Conservation (phyloP, 352 stramenopile species). For the Phytophthora pinifolia region DNA sequence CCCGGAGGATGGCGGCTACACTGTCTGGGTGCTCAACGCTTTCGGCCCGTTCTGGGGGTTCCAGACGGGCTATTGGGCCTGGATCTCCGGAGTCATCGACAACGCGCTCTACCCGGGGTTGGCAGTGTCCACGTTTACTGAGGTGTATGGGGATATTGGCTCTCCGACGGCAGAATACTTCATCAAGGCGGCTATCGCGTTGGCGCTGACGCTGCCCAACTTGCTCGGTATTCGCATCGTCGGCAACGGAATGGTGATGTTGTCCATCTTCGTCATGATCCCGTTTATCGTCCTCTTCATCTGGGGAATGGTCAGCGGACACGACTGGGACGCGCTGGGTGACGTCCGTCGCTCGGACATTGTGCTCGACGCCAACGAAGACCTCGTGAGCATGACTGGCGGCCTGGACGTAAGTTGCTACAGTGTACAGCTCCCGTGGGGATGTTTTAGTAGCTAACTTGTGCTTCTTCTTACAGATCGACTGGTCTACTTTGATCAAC, state of each 20-base stretch:
- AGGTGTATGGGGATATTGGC: slow-evolving; percentile 42
- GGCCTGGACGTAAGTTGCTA: slow-evolving; percentile 20
- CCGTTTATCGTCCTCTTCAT: slow-evolving; percentile 87
- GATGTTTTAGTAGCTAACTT: slow-evolving; percentile 3
- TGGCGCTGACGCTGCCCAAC: slow-evolving; percentile 46
- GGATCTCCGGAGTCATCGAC: slow-evolving; percentile 90
- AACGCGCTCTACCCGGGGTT: slow-evolving; percentile 94
- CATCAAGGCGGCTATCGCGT: slow-evolving; percentile 46
- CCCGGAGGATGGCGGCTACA: slow-evolving; percentile 83
- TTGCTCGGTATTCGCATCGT: slow-evolving; percentile 80
- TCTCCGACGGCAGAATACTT: slow-evolving; percentile 39
- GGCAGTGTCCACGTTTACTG: slow-evolving; percentile 45
- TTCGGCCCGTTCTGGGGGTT: slow-evolving; percentile 90
- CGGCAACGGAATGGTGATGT: slow-evolving; percentile 67
- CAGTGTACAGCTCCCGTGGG: background rate
- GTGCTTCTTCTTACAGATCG: slow-evolving; percentile 9
- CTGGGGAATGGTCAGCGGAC: slow-evolving; percentile 33
- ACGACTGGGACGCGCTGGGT: slow-evolving; percentile 41
- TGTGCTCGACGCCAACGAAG: slow-evolving; percentile 32
- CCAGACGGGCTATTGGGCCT: slow-evolving; percentile 80
- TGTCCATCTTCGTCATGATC: slow-evolving; percentile 89
- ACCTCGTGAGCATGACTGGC: slow-evolving; percentile 43
- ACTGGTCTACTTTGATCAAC: slow-evolving; percentile 86
- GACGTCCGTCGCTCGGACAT: slow-evolving; percentile 42
- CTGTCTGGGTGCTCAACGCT: slow-evolving; percentile 91